These are phyloP conservation scores for Geotrichum cucujoidarum DNA, from an alignment of 1,139 yeast genomes.

Conservation along the genomic window DNA sequence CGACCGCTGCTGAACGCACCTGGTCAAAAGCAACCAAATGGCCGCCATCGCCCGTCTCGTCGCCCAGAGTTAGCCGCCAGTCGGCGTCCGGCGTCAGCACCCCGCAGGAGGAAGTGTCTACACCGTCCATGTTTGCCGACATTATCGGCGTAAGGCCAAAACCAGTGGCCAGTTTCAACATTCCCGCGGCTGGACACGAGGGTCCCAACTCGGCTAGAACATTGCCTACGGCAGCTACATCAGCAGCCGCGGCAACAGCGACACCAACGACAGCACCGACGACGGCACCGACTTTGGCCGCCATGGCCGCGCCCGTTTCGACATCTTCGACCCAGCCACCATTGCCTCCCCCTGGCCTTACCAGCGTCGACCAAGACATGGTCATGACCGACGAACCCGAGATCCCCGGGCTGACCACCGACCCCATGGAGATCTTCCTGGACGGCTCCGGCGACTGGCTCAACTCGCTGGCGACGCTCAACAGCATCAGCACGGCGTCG, in stretches of 20 bases:
- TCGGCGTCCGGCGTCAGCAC: no score
- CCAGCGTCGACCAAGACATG: not conserved
- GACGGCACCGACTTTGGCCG: no score
- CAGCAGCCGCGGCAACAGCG: no score
- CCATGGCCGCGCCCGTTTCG: no score
- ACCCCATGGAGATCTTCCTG: conserved; percentile 12
- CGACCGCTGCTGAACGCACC: not conserved
- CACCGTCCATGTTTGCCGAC: not conserved
- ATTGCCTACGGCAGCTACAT: no score
- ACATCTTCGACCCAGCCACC: not conserved
- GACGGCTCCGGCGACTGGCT: conserved; percentile 20
- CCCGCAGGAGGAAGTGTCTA: not conserved
- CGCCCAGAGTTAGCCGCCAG: no score
- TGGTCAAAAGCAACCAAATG: not conserved
- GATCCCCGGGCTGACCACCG: not conserved
- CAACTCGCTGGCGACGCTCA: conserved; percentile 18
- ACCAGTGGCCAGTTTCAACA: no score
- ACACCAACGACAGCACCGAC: no score
- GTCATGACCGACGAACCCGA: not conserved
- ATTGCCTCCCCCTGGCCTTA: not conserved
- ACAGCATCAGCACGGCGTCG: no score
- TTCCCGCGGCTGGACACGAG: no score
- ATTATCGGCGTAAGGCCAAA: no score
- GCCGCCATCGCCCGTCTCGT: not conserved
- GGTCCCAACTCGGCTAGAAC: no score